Evolutionary conservation across 1,284 basidiomycete species (phyloP), one percentile per base, ranked within the genome.

Genomic region (Trametes hirsuta): DNA sequence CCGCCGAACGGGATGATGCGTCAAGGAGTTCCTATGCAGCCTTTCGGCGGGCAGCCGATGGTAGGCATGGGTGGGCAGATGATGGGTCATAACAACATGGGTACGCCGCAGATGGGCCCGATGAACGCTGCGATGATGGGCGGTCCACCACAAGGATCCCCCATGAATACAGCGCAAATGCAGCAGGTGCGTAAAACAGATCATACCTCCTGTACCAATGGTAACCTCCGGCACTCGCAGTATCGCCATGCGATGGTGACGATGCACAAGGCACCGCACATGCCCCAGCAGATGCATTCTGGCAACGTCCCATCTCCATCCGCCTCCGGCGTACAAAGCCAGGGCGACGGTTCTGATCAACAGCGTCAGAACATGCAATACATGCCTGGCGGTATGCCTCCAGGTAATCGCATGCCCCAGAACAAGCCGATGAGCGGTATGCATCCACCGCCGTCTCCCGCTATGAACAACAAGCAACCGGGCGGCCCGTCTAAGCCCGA

Each of bases 381-480:
- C 56, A 53, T 58, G 56, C 24, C 55, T n/a, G 48, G 55, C n/a
- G 52, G 55, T 5, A 59, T 55, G 30, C 62, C 64, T 4, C 53
- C 59, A 12, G 63, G 15, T 73, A 71, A 65, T 47, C 66, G 71
- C n/a, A 34, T 72, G 61, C 67, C 42, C 25, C 77, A 68, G 64
- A 71, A 68, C 53, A 83, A 80, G 59, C 68, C 74, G 6, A 77
- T 76, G 73, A 70, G 70, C 37, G 76, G 79, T 73, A 79, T 80
- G 69, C 79, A 79, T 30, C 85, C 85, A 1, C 84, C 72, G 14
- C 70, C 71, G 9, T 73, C 84, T 1, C 81, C 83, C 40, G 76
- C 71, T 3, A 77, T 80, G 61, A 70, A 66, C 37, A 69, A 65
- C 50, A 69, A 69, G 61, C 68, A 65, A 30, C 59, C 63, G 24